Evolutionary conservation across 2,329 filamentous ascomycete genomes (phyloP), one percentile per base, ranked within the genome.

Genomic region (Penicillium sp.): DNA sequence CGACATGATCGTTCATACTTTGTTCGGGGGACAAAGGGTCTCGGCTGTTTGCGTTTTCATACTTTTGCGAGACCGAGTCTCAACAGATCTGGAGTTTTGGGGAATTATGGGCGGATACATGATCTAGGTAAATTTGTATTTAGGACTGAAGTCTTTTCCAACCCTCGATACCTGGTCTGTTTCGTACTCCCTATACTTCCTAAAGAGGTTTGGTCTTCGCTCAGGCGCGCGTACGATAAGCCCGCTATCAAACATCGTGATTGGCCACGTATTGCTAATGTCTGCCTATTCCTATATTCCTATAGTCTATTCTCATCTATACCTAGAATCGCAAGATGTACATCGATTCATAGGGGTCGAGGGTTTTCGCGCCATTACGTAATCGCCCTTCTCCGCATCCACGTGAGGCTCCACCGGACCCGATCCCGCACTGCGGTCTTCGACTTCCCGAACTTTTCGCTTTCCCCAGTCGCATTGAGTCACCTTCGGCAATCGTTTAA

Each of bases 311-410:
- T 15, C 5, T 32, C 31, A 15, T n/a, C 2, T 15, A 15, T 15
- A 32, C 31, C 31, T 15, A 32, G 13, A 15, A n/a, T 12, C 10
- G 4, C 4, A 5, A 29, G 28, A 13, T 10, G 28, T 3, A 18
- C 15, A 18, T 18, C 10, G 12, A 12, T 12, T 5, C 28, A 12
- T 10, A 29, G 27, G 27, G 27, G 9, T 29, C 12, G 27, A 7
- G 29, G 4, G 28, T 45, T 45, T 29, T 42, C 29, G 24, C 18
- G 18, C 29, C 23, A 45, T 50, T 61, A 61, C 57, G 52, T 61
- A 61, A 61, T 58, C 51, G 31, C 24, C 35, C 43, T 48, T 58
- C 59, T 60, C 59, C 59, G 58, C 58, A 58, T 54, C 57, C 59
- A 59, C 56, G 57, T 58, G 57, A 61, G 57, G 39, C 49, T 44